Conservation (phyloP, 2,329 filamentous ascomycete species). For the Neofusicoccum sp. region DNA sequence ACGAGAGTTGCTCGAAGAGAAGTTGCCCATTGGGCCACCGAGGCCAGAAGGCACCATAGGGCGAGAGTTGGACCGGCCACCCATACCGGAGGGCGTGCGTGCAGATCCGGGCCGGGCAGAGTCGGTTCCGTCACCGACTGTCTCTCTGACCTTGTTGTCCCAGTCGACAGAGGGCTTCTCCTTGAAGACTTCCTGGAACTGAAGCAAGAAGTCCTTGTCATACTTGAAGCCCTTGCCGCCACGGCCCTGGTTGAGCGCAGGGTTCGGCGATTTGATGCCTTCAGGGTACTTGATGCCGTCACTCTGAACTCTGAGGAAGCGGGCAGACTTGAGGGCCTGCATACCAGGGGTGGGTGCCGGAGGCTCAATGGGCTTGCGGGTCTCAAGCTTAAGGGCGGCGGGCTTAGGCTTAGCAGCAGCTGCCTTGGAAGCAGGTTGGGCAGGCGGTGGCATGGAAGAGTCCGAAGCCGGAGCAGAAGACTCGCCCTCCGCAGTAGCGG, state of each 20-base stretch:
- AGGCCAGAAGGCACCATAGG: constrained; percentile 20
- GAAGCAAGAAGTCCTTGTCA: constrained; percentile 89
- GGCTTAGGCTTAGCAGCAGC: constrained; percentile 74
- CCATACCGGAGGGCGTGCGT: constrained; percentile 52
- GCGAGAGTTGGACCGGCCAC: constrained; percentile 46
- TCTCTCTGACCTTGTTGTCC: constrained; percentile 80
- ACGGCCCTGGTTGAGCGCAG: constrained; percentile 74
- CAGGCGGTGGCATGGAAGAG: constrained; percentile 45
- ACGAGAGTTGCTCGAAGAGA: constrained; percentile 49
- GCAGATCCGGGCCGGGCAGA: constrained; percentile 64
- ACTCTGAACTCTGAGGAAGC: constrained; percentile 77
- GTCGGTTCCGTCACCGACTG: constrained; percentile 74
- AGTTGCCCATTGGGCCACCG: constrained; percentile 64
- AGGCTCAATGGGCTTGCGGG: constrained; percentile 82
- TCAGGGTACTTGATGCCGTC: constrained; percentile 74
- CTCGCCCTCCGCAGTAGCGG: constrained; percentile 34
- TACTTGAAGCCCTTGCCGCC: constrained; percentile 88
- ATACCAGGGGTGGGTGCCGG: constrained; percentile 91
- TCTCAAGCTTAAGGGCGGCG: constrained; percentile 82
- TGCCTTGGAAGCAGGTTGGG: constrained; percentile 48
- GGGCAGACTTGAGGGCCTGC: constrained; percentile 86
- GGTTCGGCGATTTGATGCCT: constrained; percentile 85
- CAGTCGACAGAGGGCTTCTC: constrained; percentile 96
- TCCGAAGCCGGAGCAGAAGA: constrained; percentile 42
- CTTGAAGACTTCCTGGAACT: constrained; percentile 94